These are phyloP conservation scores for Chlamydomonas asymmetrica DNA, from an alignment of 139 green algal species.

Conservation along the genomic window DNA sequence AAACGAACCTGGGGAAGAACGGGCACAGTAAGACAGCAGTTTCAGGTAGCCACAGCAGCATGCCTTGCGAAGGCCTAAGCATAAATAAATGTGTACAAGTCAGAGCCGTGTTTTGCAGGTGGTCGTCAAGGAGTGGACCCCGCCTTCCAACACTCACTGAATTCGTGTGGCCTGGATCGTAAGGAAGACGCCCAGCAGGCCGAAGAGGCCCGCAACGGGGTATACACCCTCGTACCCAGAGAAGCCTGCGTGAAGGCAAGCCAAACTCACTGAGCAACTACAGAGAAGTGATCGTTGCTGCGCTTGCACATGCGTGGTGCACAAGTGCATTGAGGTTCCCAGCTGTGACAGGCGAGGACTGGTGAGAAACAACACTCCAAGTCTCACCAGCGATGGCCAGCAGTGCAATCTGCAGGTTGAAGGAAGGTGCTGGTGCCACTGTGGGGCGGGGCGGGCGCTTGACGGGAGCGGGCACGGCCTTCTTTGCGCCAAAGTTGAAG, in stretches of 20 bases:
- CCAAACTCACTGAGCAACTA: slow-evolving; percentile 40
- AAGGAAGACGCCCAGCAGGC: slow-evolving; percentile 75
- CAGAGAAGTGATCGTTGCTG: slow-evolving; percentile 32
- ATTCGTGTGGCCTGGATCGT: slow-evolving; percentile 73
- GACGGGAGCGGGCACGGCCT: too few species aligned
- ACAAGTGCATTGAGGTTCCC: not conserved
- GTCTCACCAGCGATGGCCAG: not conserved
- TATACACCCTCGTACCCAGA: slow-evolving; percentile 38
- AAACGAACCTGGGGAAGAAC: slow-evolving; percentile 68
- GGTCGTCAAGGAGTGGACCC: too few species aligned
- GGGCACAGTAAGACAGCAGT: too few species aligned
- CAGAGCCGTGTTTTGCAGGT: too few species aligned
- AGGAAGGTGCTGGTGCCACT: slow-evolving; percentile 38
- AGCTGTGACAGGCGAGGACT: not conserved
- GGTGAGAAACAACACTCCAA: not conserved
- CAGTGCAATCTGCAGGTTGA: slow-evolving; percentile 49
- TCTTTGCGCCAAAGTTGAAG: too few species aligned
- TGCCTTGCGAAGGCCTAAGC: too few species aligned
- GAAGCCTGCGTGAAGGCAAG: slow-evolving; percentile 41
- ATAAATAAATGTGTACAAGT: too few species aligned
- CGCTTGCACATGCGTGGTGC: slow-evolving; percentile 2
- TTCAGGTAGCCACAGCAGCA: too few species aligned
- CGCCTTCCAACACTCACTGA: too few species aligned
- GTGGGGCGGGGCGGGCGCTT: too few species aligned
- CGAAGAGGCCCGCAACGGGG: slow-evolving; percentile 38